These are phyloP conservation scores for Pyrus bretschneideri DNA, from an alignment of 306 rosid species.

Conservation along the genomic window DNA sequence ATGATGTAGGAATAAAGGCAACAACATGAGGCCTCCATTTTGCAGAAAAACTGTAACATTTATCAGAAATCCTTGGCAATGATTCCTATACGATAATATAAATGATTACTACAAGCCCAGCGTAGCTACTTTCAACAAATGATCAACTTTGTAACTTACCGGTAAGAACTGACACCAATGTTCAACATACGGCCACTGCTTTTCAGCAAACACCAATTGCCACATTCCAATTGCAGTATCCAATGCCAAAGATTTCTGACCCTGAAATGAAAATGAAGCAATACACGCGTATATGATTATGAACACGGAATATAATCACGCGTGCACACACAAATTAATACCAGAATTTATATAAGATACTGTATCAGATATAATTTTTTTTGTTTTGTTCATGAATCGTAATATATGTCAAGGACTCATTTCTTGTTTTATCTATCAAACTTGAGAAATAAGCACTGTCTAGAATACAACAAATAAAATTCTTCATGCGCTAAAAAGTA, in stretches of 20 bases:
- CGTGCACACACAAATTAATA: background rate
- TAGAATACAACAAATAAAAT: background rate
- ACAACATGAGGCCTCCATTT: background rate
- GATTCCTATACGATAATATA: background rate
- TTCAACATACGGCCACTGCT: conserved; percentile 94
- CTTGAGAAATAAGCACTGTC: background rate
- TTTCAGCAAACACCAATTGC: conserved; percentile 96
- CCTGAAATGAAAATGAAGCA: conserved; percentile 44
- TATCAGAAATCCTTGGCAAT: background rate
- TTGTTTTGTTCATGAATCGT: too few species aligned
- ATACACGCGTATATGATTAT: background rate
- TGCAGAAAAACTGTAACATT: background rate
- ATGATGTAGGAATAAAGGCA: background rate
- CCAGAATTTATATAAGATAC: background rate
- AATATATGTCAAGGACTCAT: background rate
- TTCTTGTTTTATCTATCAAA: background rate
- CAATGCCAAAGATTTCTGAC: conserved; percentile 96
- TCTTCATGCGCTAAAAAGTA: background rate
- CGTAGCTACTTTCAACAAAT: background rate
- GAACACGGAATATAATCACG: background rate
- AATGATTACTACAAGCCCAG: background rate
- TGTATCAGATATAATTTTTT: background rate
- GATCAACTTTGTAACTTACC: conserved; percentile 32
- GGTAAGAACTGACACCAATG: conserved; percentile 98
- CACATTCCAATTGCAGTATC: conserved; percentile 99